Conservation (phyloP, 2,329 filamentous ascomycete genomes). For the Neonectria hederae region DNA sequence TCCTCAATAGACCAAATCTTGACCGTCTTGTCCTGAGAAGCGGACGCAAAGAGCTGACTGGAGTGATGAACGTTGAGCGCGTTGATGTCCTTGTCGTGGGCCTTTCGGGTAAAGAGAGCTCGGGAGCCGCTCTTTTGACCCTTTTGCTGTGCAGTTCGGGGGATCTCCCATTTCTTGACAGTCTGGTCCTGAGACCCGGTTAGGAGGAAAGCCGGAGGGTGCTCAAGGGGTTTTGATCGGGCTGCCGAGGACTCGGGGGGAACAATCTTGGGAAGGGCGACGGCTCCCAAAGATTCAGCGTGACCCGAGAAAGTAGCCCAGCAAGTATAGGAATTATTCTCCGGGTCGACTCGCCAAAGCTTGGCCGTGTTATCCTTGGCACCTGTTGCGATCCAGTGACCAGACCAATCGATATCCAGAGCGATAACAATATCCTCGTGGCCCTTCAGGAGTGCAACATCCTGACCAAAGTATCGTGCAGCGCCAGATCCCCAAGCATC, state of each 20-base stretch:
- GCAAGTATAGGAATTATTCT: constrained; percentile 78
- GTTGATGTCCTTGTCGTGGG: constrained; percentile 99
- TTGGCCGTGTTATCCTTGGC: constrained; percentile 96
- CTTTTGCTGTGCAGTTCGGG: constrained; percentile 59
- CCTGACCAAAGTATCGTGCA: constrained; percentile 82
- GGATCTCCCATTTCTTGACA: constrained; percentile 91
- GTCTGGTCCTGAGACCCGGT: constrained; percentile 97
- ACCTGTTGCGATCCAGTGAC: constrained; percentile 94
- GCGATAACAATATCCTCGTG: constrained; percentile 97
- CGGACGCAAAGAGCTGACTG: constrained; percentile 88
- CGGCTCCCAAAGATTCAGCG: constrained; percentile 91
- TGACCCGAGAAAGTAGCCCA: constrained; percentile 88
- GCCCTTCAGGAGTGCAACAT: constrained; percentile 85
- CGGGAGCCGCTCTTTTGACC: constrained; percentile 64
- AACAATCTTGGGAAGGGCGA: constrained; percentile 77
- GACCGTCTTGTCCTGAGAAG: constrained; percentile 94
- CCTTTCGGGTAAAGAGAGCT: constrained; percentile 88
- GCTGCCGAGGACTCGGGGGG: constrained; percentile 76
- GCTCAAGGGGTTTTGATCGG: constrained; percentile 75
- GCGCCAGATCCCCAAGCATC: constrained; percentile 38
- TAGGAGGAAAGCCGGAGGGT: constrained; percentile 85
- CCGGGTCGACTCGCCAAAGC: constrained; percentile 86
- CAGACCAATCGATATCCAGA: constrained; percentile 94
- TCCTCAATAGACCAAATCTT: constrained; percentile 96
- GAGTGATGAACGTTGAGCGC: constrained; percentile 83